These are phyloP conservation scores for Saprolegnia diclina DNA, from an alignment of 352 stramenopile species.

Conservation along the genomic window DNA sequence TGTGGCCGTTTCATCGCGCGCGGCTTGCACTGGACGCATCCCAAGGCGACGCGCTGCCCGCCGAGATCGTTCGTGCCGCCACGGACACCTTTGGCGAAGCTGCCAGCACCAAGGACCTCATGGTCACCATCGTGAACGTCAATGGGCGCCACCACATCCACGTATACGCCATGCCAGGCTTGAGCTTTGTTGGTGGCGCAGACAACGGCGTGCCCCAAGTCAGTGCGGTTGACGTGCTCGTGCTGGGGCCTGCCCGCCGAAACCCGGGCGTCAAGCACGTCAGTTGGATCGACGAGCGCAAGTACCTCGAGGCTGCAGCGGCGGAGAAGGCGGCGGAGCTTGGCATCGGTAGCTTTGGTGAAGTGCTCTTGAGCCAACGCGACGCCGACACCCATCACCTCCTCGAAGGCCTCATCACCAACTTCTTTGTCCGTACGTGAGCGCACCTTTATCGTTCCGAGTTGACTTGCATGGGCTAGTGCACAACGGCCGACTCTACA, in stretches of 20 bases:
- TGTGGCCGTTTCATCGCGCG: conserved; percentile 19
- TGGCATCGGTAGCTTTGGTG: conserved; percentile 36
- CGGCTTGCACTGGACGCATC: conserved; percentile 7
- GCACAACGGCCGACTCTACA: conserved; percentile 43
- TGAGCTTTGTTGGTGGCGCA: conserved; percentile 4
- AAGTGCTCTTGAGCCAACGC: conserved; percentile 46
- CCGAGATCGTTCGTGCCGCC: not conserved
- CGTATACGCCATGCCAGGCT: conserved; percentile 48
- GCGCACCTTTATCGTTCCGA: not conserved
- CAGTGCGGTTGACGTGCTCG: conserved; percentile 29
- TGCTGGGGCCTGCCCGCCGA: conserved; percentile 40
- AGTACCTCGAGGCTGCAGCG: conserved; percentile 41
- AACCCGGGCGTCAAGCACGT: conserved; percentile 65
- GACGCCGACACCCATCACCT: conserved; percentile 30
- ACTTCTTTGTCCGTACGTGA: conserved; percentile 66
- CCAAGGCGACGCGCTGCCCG: not conserved
- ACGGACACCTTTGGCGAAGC: not conserved
- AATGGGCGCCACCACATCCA: conserved; percentile 44
- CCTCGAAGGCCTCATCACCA: conserved; percentile 71
- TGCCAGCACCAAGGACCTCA: conserved; percentile 34
- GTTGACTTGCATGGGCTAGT: conserved; percentile 30
- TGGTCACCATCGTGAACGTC: conserved; percentile 56
- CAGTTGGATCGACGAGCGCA: conserved; percentile 56
- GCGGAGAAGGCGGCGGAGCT: conserved; percentile 28
- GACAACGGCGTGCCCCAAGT: not conserved